These are phyloP conservation scores for Candida xiaguanensis DNA, from an alignment of 805 yeast genomes.

Conservation along the genomic window DNA sequence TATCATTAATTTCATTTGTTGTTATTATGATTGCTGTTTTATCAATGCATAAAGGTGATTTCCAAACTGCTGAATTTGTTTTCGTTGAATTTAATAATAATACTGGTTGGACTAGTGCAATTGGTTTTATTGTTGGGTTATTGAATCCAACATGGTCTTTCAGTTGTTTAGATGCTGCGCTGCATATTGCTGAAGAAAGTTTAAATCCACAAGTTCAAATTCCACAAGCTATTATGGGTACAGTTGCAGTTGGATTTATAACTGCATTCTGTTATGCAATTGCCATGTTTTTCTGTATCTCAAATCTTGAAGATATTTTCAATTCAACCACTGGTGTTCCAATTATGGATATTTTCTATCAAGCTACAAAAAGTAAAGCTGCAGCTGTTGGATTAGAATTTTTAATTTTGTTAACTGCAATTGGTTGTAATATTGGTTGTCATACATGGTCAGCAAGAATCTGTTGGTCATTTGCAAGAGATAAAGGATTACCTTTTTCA, in stretches of 20 bases:
- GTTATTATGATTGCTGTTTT: conserved; percentile 51
- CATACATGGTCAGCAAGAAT: conserved; percentile 69
- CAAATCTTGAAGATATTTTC: conserved; percentile 46
- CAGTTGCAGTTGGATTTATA: conserved; percentile 63
- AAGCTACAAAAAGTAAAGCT: conserved; percentile 48
- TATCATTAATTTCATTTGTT: conserved; percentile 12
- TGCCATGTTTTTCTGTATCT: conserved; percentile 58
- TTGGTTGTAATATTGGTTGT: conserved; percentile 56
- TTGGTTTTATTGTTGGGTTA: conserved; percentile 55
- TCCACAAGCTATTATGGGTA: conserved; percentile 59
- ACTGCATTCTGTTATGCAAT: conserved; percentile 53
- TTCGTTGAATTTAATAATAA: conserved; percentile 50
- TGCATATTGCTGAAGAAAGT: conserved; percentile 69
- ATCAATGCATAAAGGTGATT: conserved; percentile 49
- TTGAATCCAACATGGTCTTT: conserved; percentile 70
- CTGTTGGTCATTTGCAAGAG: conserved; percentile 67
- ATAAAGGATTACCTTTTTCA: conserved; percentile 58
- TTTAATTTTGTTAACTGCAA: conserved; percentile 49
- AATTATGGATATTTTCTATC: conserved; percentile 58
- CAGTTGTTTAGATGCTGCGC: conserved; percentile 65
- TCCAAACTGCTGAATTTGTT: conserved; percentile 49
- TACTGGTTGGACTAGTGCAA: conserved; percentile 61
- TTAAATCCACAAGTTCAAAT: conserved; percentile 54
- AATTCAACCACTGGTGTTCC: conserved; percentile 58
- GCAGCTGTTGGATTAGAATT: conserved; percentile 54